phyloP scores from a whole-genome alignment of 2,329 filamentous ascomycete genomes.

The Ceratocystis alfenasii region DNA sequence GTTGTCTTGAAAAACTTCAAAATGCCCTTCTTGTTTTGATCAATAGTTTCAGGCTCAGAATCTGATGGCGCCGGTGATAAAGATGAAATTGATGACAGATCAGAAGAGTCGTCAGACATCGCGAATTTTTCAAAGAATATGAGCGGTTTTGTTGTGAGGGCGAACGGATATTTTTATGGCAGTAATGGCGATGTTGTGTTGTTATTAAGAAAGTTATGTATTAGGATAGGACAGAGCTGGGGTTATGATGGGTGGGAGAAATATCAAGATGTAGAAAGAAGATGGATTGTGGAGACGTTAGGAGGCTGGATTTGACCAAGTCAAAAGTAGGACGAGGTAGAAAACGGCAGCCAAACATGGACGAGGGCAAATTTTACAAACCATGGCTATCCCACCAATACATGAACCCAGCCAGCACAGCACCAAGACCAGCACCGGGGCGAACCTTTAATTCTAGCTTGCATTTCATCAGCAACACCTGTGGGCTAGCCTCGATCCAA shows the following conservation, averaged over 20 bases:
- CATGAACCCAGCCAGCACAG: neutral
- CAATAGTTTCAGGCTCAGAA: conserved; percentile 42
- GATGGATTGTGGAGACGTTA: conserved; percentile 20
- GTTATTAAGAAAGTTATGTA: conserved; percentile 3
- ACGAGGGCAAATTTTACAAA: conserved; percentile 17
- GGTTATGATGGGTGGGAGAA: neutral
- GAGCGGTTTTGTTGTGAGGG: neutral
- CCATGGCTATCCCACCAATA: conserved; percentile 19
- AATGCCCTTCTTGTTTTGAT: conserved; percentile 46
- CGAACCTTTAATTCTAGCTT: conserved; percentile 1
- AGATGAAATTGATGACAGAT: conserved; percentile 48
- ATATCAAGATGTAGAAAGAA: conserved; percentile 13
- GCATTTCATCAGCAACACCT: neutral
- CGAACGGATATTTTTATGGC: neutral
- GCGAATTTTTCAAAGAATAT: conserved; percentile 2
- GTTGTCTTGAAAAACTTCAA: conserved; percentile 48
- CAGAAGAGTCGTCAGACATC: conserved; percentile 46
- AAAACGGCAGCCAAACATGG: conserved; percentile 17
- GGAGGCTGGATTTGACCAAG: conserved; percentile 17
- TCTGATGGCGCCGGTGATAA: conserved; percentile 36
- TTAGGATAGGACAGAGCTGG: neutral
- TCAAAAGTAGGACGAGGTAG: conserved; percentile 20
- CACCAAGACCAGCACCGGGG: neutral
- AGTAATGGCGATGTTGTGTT: conserved; percentile 2
- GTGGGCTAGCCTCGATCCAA: neutral